A percentile compares a stretch with the other conserved stretches of the same genome.
Evolutionary conservation across 2,329 filamentous ascomycete species (phyloP).

Genomic region (Rhynchosporium agropyri): DNA sequence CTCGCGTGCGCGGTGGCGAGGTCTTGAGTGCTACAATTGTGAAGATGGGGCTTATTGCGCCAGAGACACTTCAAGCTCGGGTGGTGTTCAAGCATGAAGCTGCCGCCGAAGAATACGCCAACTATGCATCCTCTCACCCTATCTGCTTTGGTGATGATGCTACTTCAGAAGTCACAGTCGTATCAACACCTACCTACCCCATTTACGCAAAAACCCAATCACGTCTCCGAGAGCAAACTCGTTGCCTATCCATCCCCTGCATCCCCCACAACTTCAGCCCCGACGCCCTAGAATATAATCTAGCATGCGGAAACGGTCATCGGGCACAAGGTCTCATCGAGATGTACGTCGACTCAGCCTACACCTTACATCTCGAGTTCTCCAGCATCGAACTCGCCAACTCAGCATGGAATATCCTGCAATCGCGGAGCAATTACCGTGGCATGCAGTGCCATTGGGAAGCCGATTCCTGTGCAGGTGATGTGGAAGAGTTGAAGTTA

Average conservation of each 20-base stretch:
- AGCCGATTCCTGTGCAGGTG: constrained; percentile 35
- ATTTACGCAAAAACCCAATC: constrained; percentile 7
- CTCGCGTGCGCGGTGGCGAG: constrained; percentile 34
- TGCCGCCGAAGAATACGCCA: constrained; percentile 34
- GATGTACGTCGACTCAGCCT: constrained; percentile 30
- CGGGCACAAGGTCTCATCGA: constrained; percentile 28
- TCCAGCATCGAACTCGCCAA: constrained; percentile 29
- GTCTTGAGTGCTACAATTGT: constrained; percentile 29
- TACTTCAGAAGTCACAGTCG: constrained; percentile 23
- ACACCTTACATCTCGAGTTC: constrained; percentile 36
- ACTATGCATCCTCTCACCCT: constrained; percentile 24
- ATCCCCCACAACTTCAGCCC: constrained; percentile 27
- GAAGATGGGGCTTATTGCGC: constrained; percentile 19
- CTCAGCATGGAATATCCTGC: constrained; percentile 28
- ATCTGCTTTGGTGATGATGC: constrained; percentile 26
- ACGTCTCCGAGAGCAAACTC: constrained; percentile 22
- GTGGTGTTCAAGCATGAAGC: constrained; percentile 34
- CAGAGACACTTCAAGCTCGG: constrained; percentile 28
- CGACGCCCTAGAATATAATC: constrained; percentile 16
- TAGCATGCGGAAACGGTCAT: constrained; percentile 20
- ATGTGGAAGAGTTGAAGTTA: constrained; percentile 31
- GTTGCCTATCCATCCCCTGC: constrained; percentile 30
- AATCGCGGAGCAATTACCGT: constrained; percentile 21
- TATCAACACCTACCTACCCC: constrained; percentile 37
- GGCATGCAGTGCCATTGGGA: constrained; percentile 27